Evolutionary conservation across 176 grass and related monocot species (phyloP), one percentile per base, ranked within the genome.

Genomic region (Elymus sibiricus): DNA sequence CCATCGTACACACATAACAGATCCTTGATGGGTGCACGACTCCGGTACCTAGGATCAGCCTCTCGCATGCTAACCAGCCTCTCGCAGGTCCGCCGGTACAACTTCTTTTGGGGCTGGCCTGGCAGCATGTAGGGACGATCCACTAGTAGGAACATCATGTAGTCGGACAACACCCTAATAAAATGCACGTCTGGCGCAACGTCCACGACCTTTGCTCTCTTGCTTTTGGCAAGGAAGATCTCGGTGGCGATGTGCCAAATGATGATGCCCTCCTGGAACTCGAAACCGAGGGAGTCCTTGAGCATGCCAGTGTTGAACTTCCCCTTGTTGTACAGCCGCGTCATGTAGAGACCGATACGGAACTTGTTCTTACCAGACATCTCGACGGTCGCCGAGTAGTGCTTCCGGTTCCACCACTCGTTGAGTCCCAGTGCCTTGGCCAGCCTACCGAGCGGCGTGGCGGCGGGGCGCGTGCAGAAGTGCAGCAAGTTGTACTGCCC

Each of bases 291-390:
- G 38, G 69, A 43, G 2, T 72, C 38, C 3, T 43, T 72, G 22
- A 72, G 69, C 0, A 26, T 44, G 38, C 38, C 70, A 0, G n/a
- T 43, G 38, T 43, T 72, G 22, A 72, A 43, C 38, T 26, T 0
- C 1, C 69, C 69, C 22, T 43, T 42, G 10, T 0, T 5, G 4
- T 40, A 71, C 11, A 40, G 0, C 22, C 4, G 37, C 1, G 0
- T 6, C 37, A 71, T 71, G n/a, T 71, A 42, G 1, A 0, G 0
- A 13, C 37, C 12, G 68, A 71, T 42, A 7, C 0, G 1, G 1
- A 0, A 0, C 40, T 1, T 71, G 9, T 14, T 22, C 11, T 5
- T 0, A 7, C 0, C 2, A 0, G 37, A 7, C 38, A 71, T 11
- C 6, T 71, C 3, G 1, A 42, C 22, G 2, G 5, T 42, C 21